Percentiles rank a stretch among this genome's conserved stretches.
Conservation (phyloP, 805 yeast genomes). For the Kurtzmaniella cleridarum region DNA sequence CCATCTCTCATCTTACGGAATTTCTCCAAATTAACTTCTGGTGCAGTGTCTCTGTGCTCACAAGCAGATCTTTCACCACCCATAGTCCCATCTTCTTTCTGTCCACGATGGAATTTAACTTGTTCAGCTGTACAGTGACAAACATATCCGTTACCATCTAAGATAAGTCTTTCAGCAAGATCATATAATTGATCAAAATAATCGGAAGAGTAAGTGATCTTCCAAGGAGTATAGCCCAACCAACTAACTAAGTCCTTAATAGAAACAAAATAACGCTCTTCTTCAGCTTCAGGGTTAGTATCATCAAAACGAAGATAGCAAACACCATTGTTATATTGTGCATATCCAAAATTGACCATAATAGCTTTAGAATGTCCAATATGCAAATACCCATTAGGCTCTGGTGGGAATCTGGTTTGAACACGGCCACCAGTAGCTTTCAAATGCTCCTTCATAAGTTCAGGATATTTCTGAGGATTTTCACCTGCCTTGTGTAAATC, state of each 20-base stretch:
- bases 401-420: slow-evolving; percentile 95
- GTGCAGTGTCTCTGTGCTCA: slow-evolving; percentile 61
- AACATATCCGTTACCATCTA: slow-evolving; percentile 73
- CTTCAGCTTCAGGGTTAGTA: slow-evolving; percentile 98
- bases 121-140: slow-evolving; percentile 93
- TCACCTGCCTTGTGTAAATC: slow-evolving; percentile 93
- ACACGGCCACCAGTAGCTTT: slow-evolving; percentile 77
- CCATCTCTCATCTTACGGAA: slow-evolving; percentile 94
- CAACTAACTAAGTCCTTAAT: slow-evolving; percentile 82
- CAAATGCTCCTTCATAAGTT: slow-evolving; percentile 75
- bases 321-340: slow-evolving; percentile 76
- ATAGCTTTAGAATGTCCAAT: slow-evolving; percentile 98
- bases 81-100: slow-evolving; percentile 83
- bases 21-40: slow-evolving; percentile 70
- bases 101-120: slow-evolving; percentile 85
- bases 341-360: slow-evolving; percentile 97
- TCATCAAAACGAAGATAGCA: slow-evolving; percentile 95
- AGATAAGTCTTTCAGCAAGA: slow-evolving; percentile 78
- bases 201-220: slow-evolving; percentile 92
- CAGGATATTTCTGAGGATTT: slow-evolving; percentile 86
- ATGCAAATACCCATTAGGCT: slow-evolving; percentile 95
- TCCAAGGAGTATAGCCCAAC: slow-evolving; percentile 94
- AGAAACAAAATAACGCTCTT: slow-evolving; percentile 80
- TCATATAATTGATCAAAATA: slow-evolving; percentile 86
- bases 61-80: slow-evolving; percentile 92